phyloP scores from a whole-genome alignment of 2,329 filamentous ascomycete genomes.

The Lecanicillium sp. region DNA sequence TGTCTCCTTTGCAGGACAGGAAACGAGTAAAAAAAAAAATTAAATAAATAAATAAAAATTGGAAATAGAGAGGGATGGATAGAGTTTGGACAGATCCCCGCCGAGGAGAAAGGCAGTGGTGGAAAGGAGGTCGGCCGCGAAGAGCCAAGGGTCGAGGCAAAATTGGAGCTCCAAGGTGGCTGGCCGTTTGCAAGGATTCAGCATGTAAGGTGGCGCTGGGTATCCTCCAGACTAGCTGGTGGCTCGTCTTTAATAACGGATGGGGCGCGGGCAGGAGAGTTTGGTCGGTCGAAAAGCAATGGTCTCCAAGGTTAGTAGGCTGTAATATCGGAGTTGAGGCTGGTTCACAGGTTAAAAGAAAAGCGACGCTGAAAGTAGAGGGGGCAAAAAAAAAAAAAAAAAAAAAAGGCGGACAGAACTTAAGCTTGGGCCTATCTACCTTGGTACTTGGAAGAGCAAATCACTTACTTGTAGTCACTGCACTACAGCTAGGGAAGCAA shows the following conservation, averaged over 20 bases:
- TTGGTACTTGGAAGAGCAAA: too few species aligned
- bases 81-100: too few species aligned
- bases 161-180: conserved; percentile 13
- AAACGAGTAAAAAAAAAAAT: neutral
- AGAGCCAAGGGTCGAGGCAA: conserved; percentile 12
- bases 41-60: neutral
- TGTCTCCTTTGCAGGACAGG: neutral
- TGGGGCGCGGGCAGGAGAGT: neutral
- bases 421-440: neutral
- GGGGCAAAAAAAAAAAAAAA: neutral
- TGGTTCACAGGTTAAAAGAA: neutral
- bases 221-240: too few species aligned
- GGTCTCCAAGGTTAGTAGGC: too few species aligned
- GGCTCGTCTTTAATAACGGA: conserved; percentile 1
- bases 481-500: too few species aligned
- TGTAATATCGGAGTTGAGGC: too few species aligned
- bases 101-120: neutral
- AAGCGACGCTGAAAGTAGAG: neutral
- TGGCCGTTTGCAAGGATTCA: conserved; percentile 11
- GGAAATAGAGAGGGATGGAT: too few species aligned
- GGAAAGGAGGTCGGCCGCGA: conserved; percentile 11
- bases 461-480: too few species aligned
- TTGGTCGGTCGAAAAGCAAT: too few species aligned
- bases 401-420: neutral
- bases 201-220: too few species aligned